Evolutionary conservation across 2,329 filamentous ascomycete genomes (phyloP).

Genomic region (Claviceps purpurea): DNA sequence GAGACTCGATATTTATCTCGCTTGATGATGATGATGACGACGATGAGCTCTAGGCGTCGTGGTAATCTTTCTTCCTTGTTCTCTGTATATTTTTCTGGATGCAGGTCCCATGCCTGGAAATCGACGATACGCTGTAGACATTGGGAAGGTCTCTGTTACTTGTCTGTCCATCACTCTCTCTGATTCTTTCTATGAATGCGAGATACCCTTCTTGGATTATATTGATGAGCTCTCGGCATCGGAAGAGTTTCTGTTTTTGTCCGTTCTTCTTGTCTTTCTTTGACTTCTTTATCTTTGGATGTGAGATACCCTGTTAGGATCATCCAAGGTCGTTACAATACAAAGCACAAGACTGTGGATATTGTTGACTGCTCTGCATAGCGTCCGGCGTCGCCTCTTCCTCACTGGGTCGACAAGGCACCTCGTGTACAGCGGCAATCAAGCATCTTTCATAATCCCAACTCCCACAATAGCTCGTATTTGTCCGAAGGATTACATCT

Average conservation of each 20-base stretch:
- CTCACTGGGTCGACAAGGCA: background rate
- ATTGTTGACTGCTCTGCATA: background rate
- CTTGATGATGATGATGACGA: conserved; percentile 22
- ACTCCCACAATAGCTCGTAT: no score
- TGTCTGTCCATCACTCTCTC: background rate
- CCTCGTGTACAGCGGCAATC: background rate
- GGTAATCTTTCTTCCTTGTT: background rate
- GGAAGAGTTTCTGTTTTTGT: background rate
- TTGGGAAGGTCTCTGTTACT: background rate
- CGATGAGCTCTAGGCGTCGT: conserved; percentile 8
- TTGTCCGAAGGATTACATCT: no score
- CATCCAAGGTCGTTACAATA: background rate
- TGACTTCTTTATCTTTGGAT: background rate
- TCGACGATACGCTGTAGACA: no score
- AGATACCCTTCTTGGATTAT: conserved; percentile 9
- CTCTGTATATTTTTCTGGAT: background rate
- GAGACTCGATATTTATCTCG: conserved; percentile 23
- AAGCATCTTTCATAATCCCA: no score
- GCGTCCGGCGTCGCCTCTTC: background rate
- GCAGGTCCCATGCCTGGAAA: background rate
- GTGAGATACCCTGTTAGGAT: background rate
- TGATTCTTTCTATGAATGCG: background rate
- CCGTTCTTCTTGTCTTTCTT: background rate
- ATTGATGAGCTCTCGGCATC: conserved; percentile 8
- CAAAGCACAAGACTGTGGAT: background rate